Evolutionary conservation across 202 grass and related monocot genomes (phyloP).

Genomic region (Zizania palustris): DNA sequence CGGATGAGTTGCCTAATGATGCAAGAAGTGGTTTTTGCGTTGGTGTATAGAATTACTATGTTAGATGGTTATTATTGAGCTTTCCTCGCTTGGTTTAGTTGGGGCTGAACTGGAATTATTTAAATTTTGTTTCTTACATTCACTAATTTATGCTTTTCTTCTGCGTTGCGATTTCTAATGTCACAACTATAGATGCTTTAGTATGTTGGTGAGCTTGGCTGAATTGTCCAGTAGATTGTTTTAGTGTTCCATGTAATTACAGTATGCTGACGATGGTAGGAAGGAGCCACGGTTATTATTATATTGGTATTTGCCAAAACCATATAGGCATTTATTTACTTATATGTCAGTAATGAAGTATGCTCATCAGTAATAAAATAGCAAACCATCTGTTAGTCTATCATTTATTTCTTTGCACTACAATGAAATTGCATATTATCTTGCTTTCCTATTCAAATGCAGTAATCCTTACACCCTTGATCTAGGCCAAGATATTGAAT

Average conservation of each 20-base stretch:
- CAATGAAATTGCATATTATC: background rate
- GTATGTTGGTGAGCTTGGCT: background rate
- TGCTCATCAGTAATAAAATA: background rate
- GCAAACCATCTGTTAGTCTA: too few species aligned
- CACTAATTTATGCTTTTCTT: too few species aligned
- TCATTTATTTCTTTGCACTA: background rate
- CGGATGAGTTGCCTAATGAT: background rate
- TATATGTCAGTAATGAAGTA: background rate
- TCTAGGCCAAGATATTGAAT: background rate
- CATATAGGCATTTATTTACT: background rate
- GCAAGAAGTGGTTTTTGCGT: background rate
- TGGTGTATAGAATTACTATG: background rate
- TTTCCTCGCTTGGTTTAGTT: too few species aligned
- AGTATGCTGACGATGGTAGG: background rate
- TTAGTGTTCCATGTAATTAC: too few species aligned
- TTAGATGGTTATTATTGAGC: too few species aligned
- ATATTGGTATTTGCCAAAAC: slow-evolving; percentile 12
- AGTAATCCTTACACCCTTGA: background rate
- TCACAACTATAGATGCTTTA: too few species aligned
- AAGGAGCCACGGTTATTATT: background rate
- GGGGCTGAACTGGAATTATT: too few species aligned
- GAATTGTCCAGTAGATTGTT: background rate
- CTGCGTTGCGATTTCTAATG: too few species aligned
- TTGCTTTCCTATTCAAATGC: background rate
- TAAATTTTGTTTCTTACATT: too few species aligned